Base-by-base conservation (phyloP, 1,284 basidiomycete species). In the Apiotrichum porosum region DNA sequence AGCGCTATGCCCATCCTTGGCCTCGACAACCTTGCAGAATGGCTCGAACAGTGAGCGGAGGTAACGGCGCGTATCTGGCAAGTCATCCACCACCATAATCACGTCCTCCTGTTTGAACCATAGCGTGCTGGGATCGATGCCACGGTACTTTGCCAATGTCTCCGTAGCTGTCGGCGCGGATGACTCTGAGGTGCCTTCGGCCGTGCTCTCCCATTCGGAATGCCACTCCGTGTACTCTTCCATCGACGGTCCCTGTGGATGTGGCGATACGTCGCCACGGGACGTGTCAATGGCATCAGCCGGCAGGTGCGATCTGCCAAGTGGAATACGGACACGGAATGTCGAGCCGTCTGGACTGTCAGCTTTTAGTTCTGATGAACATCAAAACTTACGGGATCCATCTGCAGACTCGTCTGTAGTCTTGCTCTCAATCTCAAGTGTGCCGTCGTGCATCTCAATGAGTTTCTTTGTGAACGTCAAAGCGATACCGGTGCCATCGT, bases 401-500 rank as follows among this genome's bases (percentile, higher is more conserved):
- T 68, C 62, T 1, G 8, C 9, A 10, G 62, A 62, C 46, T 73
- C 70, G 13, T 53, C 52, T 6, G 53, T 57, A 0, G 65, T 68
- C 2, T 36, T 28, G 43, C 65, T 69, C 18, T 72, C 65, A 15
- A 76, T 68, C 12, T 68, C 65, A 33, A 77, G 56, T 1, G 56
- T 60, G 5, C 75, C 75, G 6, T 71, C 71, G 47, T 76, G 72
- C 4, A 75, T 56, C 46, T 75, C 72, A 52, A 77, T 70, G 35
- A 76, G 61, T 55, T 75, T 73, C 47, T 63, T 65, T 37, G 60
- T 54, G 39, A 66, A 52, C 4, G 63, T 51, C 21, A 71, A 49
- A n/a, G 68, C 66, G 33, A 76, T 75, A 4, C 74, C 76, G 1
- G 72, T 73, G 0, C 74, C 74, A 26, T 73, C 72, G 15, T 71